Base-by-base conservation (phyloP, 2,329 filamentous ascomycete species). In the Fusarium hostae region DNA sequence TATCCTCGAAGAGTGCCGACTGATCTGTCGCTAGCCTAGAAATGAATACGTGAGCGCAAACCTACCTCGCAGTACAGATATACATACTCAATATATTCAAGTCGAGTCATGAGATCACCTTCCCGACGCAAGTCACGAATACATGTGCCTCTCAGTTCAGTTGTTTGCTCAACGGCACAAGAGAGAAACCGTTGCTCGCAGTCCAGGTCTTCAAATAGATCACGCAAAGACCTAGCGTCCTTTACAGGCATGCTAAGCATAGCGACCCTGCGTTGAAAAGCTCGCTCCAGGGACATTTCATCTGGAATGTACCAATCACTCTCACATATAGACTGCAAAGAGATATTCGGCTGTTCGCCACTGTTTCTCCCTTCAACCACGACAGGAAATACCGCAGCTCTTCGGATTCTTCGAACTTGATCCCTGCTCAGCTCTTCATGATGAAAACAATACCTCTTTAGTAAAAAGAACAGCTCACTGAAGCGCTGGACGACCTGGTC, bases 281-380 rank as follows among this genome's bases (percentile, higher is more conserved):
- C 0, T 44, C 1, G 4, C 16, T 26, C 4, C 22, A 44, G 16
- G 3, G 0, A 0, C 5, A 44, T 3, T 3, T 8, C 2, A 0
- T 44, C 41, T 44, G 41, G 41, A 26, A 44, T 1, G 41, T 26
- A 44, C 41, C 41, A 44, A 26, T 26, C 9, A 22, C 16, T 16
- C 22, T 43, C 41, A 43, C 22, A 24, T 43, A 43, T 8, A 41
- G 40, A 41, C n/a, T 41, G 40, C 16, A 4, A n/a, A 4, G 5
- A 22, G 13, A 41, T 41, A 16, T 9, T 41, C 0, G 41, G 41
- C 4, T 43, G 22, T 18, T 43, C 10, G 16, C 26, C 41, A 44
- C 16, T 5, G 41, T 0, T 12, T 44, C 0, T 22, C 15, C 3
- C 22, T 18, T 8, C 6, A 6, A 0, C 6, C 22, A 26, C 41